Conservation (phyloP, 805 yeast genomes). For the Schwanniomyces yamadae region DNA sequence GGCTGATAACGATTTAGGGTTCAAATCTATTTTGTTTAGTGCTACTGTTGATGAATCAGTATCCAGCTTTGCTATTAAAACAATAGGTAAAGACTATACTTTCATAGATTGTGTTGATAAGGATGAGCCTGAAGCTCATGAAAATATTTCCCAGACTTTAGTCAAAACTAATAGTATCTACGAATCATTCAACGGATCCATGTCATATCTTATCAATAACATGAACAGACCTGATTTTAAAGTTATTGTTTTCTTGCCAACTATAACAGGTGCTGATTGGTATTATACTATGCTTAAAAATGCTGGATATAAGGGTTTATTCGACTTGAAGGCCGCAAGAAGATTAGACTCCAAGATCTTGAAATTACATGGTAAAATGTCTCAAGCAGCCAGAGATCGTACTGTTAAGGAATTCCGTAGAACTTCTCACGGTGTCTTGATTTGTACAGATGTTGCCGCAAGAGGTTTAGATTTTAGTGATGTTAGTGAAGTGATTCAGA, state of each 20-base stretch:
- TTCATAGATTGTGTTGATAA: slow-evolving; percentile 73
- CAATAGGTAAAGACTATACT: slow-evolving; percentile 53
- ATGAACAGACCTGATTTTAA: slow-evolving; percentile 54
- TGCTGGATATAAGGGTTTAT: slow-evolving; percentile 12
- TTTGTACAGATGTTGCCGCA: slow-evolving; percentile 92
- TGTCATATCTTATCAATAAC: slow-evolving; percentile 46
- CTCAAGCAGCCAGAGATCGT: slow-evolving; percentile 66
- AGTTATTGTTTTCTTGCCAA: slow-evolving; percentile 81
- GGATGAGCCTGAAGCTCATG: slow-evolving; percentile 73
- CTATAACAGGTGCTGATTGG: slow-evolving; percentile 66
- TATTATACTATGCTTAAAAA: slow-evolving; percentile 41
- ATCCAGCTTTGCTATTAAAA: slow-evolving; percentile 57
- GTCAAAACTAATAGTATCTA: slow-evolving; percentile 53
- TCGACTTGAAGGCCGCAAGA: slow-evolving; percentile 18
- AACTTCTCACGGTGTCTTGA: slow-evolving; percentile 52
- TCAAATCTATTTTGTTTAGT: slow-evolving; percentile 76
- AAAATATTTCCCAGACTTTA: slow-evolving; percentile 68
- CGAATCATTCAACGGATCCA: slow-evolving; percentile 59
- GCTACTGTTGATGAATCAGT: slow-evolving; percentile 82
- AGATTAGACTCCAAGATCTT: slow-evolving; percentile 21
- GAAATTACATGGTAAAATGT: slow-evolving; percentile 69
- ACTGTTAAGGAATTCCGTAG: slow-evolving; percentile 54
- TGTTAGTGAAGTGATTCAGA: slow-evolving; percentile 81
- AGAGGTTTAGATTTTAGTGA: slow-evolving; percentile 95
- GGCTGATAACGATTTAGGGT: slow-evolving; percentile 23